Evolutionary conservation across 768 basidiomycete species (phyloP).

Genomic region (Pleurotus salmoneostramineus): DNA sequence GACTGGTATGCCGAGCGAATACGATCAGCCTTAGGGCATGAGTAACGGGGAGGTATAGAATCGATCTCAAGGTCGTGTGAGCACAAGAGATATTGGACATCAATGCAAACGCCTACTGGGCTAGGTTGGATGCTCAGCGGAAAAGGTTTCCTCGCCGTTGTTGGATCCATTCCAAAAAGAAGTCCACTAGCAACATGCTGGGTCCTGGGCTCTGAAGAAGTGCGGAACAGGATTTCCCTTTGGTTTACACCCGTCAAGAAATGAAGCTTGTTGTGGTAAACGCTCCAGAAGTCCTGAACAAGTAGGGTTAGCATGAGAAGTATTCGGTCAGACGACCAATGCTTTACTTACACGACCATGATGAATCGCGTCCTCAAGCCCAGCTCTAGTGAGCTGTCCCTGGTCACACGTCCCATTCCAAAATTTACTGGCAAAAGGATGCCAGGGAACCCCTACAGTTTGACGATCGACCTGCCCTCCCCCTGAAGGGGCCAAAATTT

Average conservation of each 20-base stretch:
- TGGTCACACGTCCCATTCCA: constrained; percentile 16
- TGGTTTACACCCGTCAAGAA: constrained; percentile 11
- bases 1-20: constrained; percentile 15
- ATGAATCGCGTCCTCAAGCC: constrained; percentile 11
- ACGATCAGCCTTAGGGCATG: constrained; percentile 11
- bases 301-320: neutral
- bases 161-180: constrained; percentile 13
- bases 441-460: constrained; percentile 12
- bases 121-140: constrained; percentile 9
- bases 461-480: constrained; percentile 8
- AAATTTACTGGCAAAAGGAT: constrained; percentile 10
- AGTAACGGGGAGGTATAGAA: constrained; percentile 13
- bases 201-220: constrained; percentile 12
- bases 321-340: neutral
- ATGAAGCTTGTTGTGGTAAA: constrained; percentile 11
- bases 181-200: constrained; percentile 12
- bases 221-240: constrained; percentile 10
- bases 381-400: constrained; percentile 11
- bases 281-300: constrained; percentile 12
- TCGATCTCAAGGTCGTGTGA: constrained; percentile 9
- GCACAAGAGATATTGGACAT: neutral
- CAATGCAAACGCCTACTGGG: neutral
- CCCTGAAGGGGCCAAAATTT: constrained; percentile 9
- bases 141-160: constrained; percentile 1
- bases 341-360: constrained; percentile 9